These are phyloP conservation scores for Leccinum pachyderme DNA, from an alignment of 1,284 basidiomycete genomes.

Conservation along the genomic window DNA sequence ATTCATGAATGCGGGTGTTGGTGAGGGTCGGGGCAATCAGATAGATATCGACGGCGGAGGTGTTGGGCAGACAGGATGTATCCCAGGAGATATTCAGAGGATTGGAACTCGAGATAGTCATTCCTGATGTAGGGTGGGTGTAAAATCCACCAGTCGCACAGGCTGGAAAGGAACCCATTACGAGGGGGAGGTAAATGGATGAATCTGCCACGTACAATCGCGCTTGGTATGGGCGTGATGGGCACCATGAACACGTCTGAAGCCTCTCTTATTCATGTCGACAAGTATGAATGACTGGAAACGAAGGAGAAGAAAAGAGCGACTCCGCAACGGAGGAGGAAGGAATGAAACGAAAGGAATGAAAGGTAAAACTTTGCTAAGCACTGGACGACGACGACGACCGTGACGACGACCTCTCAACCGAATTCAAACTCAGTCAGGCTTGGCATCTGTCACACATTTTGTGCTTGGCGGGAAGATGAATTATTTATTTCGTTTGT, in stretches of 20 bases:
- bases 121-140: slow-evolving; percentile 54
- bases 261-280: slow-evolving; percentile 33
- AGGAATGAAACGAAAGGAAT: slow-evolving; percentile 20
- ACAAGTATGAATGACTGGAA: slow-evolving; percentile 2
- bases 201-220: slow-evolving; percentile 8
- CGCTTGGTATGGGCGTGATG: slow-evolving; percentile 23
- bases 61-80: slow-evolving; percentile 49
- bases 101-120: slow-evolving; percentile 51
- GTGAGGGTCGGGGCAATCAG: slow-evolving; percentile 57
- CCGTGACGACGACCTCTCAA: no score
- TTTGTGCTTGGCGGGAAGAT: slow-evolving; percentile 20
- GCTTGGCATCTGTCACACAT: neutral
- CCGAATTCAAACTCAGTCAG: slow-evolving; percentile 28
- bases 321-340: slow-evolving; percentile 25
- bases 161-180: slow-evolving; percentile 30
- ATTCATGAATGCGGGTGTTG: slow-evolving; percentile 58
- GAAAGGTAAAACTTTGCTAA: neutral
- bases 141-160: slow-evolving; percentile 67
- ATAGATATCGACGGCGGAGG: slow-evolving; percentile 64
- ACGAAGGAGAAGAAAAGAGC: slow-evolving; percentile 23
- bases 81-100: slow-evolving; percentile 75
- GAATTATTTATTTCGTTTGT: no score
- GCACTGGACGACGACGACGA: slow-evolving; percentile 8
- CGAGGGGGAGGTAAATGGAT: neutral
- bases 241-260: slow-evolving; percentile 27